A percentile compares a stretch with the other conserved stretches of the same genome.
These are phyloP conservation scores for Saussurea involucrata DNA, from an alignment of 129 eudicot genomes.

Conservation along the genomic window DNA sequence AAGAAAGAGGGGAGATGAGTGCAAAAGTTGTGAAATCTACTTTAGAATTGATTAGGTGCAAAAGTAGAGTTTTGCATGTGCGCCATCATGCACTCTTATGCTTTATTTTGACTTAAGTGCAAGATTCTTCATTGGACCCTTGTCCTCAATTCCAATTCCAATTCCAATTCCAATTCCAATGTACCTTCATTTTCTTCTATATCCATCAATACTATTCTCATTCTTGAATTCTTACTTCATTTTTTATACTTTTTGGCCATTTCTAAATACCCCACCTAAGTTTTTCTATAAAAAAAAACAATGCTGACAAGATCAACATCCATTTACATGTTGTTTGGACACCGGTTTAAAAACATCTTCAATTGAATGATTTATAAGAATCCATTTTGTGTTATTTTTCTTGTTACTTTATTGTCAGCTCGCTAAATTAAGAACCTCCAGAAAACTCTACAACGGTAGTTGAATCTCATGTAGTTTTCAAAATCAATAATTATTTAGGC, in stretches of 20 bases:
- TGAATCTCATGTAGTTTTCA: too few relatives aligned
- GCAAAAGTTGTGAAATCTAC: slow-evolving; percentile 39
- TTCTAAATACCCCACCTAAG: background rate
- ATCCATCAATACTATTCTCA: background rate
- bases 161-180: background rate
- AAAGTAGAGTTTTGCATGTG: slow-evolving; percentile 49
- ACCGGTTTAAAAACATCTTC: background rate
- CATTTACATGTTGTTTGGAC: background rate
- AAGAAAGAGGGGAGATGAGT: slow-evolving; percentile 26
- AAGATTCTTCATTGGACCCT: slow-evolving; percentile 28
- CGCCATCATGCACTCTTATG: slow-evolving; percentile 33
- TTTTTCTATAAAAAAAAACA: background rate
- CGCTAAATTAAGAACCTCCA: too few relatives aligned
- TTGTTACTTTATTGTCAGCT: too few relatives aligned
- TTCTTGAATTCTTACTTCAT: background rate
- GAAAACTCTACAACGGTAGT: too few relatives aligned
- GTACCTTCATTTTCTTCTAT: background rate
- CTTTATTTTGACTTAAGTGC: slow-evolving; percentile 35
- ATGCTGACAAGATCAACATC: background rate
- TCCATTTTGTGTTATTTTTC: too few relatives aligned
- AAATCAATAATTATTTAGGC: too few relatives aligned
- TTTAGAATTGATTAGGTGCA: slow-evolving; percentile 39
- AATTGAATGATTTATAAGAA: background rate
- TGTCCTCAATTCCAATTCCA: slow-evolving; percentile 3
- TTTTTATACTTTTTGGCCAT: background rate